Evolutionary conservation across 2,329 filamentous ascomycete species (phyloP).

Genomic region (Shiraia bambusicola): DNA sequence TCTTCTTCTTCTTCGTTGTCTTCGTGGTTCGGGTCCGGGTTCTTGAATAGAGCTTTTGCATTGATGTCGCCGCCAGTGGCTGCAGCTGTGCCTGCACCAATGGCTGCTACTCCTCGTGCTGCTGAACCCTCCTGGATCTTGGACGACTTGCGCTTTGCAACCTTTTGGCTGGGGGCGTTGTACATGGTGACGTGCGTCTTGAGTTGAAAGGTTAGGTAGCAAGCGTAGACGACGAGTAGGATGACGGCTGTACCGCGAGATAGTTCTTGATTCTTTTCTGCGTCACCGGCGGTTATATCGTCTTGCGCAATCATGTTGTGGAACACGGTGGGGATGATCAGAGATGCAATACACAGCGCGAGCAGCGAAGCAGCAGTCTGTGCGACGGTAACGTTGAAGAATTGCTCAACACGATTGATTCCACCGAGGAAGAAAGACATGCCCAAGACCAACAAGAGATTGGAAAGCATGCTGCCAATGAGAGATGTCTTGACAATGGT

Average conservation of each 20-base stretch:
- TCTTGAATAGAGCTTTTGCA: conserved; percentile 49
- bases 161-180: conserved; percentile 76
- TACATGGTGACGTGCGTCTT: conserved; percentile 81
- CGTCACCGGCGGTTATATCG: conserved; percentile 19
- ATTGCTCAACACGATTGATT: conserved; percentile 74
- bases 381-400: conserved; percentile 89
- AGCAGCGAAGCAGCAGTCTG: conserved; percentile 84
- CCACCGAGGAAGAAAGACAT: conserved; percentile 93
- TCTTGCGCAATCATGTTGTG: conserved; percentile 39
- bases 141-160: conserved; percentile 57
- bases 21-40: conserved; percentile 35
- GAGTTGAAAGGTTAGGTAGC: conserved; percentile 88
- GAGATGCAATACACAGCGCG: conserved; percentile 73
- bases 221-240: conserved; percentile 77
- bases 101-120: conserved; percentile 53
- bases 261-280: conserved; percentile 34
- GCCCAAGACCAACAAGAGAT: conserved; percentile 82
- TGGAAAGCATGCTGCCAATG: conserved; percentile 88
- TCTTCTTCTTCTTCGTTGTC: conserved; percentile 56
- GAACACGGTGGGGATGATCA: conserved; percentile 91
- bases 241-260: conserved; percentile 78
- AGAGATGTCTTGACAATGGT: conserved; percentile 90
- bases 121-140: conserved; percentile 54
- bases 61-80: conserved; percentile 54
- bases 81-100: conserved; percentile 55